phyloP scores from a whole-genome alignment of 495 filamentous ascomycete species.

The Podospora pseudopauciseta region DNA sequence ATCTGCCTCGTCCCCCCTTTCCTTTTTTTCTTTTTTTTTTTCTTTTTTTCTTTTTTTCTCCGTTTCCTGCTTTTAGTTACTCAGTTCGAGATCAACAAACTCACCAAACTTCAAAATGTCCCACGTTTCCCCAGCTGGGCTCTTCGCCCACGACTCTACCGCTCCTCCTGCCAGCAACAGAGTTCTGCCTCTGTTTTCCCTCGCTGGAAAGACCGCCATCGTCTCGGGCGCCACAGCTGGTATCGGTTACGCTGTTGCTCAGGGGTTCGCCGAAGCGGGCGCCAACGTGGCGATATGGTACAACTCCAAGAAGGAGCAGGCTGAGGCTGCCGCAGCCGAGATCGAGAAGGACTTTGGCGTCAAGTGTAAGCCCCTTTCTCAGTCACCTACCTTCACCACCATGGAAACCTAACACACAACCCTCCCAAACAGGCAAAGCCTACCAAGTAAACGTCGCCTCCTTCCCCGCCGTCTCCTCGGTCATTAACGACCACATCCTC shows the following conservation, averaged over 20 bases:
- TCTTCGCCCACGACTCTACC: constrained; percentile 60
- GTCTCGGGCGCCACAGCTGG: constrained; percentile 78
- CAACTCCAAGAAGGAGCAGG: constrained; percentile 71
- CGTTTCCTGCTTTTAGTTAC: not conserved
- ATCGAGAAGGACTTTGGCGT: constrained; percentile 77
- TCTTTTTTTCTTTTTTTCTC: not conserved
- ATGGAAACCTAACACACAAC: constrained; percentile 1
- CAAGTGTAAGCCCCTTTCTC: constrained; percentile 52
- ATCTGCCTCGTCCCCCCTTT: not conserved
- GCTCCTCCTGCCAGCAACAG: constrained; percentile 55
- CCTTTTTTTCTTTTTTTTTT: not conserved
- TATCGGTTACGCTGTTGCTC: constrained; percentile 75
- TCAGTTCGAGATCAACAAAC: not conserved
- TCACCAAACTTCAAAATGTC: not conserved
- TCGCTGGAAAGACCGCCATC: constrained; percentile 80
- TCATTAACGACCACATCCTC: constrained; percentile 54
- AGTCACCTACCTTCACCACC: not conserved
- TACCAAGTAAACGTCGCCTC: constrained; percentile 68
- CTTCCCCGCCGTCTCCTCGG: constrained; percentile 53
- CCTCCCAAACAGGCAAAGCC: constrained; percentile 57
- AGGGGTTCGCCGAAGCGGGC: constrained; percentile 73
- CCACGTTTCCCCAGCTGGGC: constrained; percentile 34
- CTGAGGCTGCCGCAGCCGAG: constrained; percentile 63
- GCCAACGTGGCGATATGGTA: constrained; percentile 89
- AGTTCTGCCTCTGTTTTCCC: constrained; percentile 75